phyloP scores from a whole-genome alignment of 495 filamentous ascomycete genomes.

The Pyronema omphalodes region DNA sequence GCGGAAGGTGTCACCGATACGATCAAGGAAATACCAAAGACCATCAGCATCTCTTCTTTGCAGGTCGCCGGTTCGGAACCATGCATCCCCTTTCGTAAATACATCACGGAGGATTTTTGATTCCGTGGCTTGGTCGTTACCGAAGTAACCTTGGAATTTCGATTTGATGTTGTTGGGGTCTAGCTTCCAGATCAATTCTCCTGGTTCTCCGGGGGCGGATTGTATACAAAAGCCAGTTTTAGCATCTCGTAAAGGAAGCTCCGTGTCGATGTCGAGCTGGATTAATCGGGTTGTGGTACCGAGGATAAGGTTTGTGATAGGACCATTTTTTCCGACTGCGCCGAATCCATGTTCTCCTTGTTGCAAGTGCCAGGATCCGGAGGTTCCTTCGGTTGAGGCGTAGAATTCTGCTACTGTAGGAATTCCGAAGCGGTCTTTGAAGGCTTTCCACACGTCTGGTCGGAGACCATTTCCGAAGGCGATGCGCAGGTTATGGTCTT shows the following conservation, averaged over 20 bases:
- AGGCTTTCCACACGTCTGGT: constrained; percentile 76
- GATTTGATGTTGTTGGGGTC: constrained; percentile 43
- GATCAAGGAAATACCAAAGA: constrained; percentile 68
- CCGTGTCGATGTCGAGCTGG: constrained; percentile 51
- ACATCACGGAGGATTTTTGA: constrained; percentile 49
- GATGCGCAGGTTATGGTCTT: constrained; percentile 54
- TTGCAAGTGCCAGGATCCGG: constrained; percentile 55
- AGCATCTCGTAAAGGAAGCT: constrained; percentile 50
- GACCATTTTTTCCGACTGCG: constrained; percentile 64
- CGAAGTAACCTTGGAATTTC: constrained; percentile 76
- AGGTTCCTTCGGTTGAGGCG: constrained; percentile 62
- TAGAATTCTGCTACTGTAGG: constrained; percentile 77
- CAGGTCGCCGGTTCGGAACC: constrained; percentile 74
- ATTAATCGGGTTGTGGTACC: constrained; percentile 39
- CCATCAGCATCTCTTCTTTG: constrained; percentile 53
- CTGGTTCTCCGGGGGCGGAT: constrained; percentile 43
- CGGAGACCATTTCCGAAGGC: constrained; percentile 86
- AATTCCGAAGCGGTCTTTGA: constrained; percentile 77
- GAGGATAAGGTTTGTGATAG: constrained; percentile 37
- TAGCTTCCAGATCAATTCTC: constrained; percentile 62
- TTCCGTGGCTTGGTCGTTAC: constrained; percentile 53
- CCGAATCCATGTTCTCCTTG: constrained; percentile 59
- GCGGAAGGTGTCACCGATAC: constrained; percentile 83
- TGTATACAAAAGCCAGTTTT: constrained; percentile 52
- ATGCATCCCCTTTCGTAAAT: constrained; percentile 63